Evolutionary conservation across 805 yeast species (phyloP), one percentile per base, ranked within the genome.

Genomic region (Komagataella pastoris): DNA sequence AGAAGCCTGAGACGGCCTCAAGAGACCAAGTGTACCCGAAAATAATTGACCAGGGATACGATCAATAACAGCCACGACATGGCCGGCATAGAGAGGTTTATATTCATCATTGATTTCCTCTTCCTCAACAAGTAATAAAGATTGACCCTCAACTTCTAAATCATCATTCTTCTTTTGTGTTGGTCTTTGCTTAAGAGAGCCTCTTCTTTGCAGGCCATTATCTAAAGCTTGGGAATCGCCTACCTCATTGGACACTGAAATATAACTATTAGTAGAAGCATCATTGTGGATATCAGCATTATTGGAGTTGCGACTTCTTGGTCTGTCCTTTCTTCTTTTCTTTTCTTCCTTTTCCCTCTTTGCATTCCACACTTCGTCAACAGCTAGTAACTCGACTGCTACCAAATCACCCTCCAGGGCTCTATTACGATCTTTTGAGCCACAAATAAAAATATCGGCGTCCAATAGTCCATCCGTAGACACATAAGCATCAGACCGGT

Each of bases 81-180:
- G 99, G 19, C 99, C 99, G 0, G 98, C 97, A 61, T 91, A 93
- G 50, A 93, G 72, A 6, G 99, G 99, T 65, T 88, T 90, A 58
- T 81, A 81, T 47, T 88, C 96, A 63, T 91, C 97, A 61, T 83
- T 86, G 58, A 91, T 86, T 66, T 90, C 97, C 63, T 91, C 97
- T 63, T 93, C 99, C 67, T 93, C 99, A 14, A 85, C 93, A 51
- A 93, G 72, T 48, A 93, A 71, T 56, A 93, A 73, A 1, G 96
- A 85, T 68, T 93, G 99, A 47, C 99, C 99, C 67, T 93, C 99
- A 46, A 93, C 99, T 69, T 93, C 99, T 21, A 93, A 96, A 62
- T 93, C 99, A 65, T 93, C 99, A 62, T 89, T 90, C 69, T 93
- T 93, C 76, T 93, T 93, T 75, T 90, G 95, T 14, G 96, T 86